Conservation (phyloP, 106 monocot species). For the Acorus gramineus region DNA sequence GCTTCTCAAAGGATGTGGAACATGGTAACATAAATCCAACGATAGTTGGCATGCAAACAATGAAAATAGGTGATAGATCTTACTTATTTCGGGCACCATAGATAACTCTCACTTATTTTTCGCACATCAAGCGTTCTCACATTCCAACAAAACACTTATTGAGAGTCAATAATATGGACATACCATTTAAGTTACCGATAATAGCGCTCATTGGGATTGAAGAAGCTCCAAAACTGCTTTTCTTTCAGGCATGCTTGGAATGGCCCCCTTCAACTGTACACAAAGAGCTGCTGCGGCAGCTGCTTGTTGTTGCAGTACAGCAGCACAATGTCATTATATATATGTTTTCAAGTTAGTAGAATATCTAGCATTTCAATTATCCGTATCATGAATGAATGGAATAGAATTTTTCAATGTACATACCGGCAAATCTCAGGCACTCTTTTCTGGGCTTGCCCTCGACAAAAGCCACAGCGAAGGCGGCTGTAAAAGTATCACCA, state of each 20-base stretch:
- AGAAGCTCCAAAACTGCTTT: constrained; percentile 64
- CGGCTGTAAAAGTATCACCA: constrained; percentile 90
- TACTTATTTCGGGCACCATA: too few relatives aligned
- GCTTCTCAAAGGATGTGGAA: too few relatives aligned
- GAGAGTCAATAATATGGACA: too few relatives aligned
- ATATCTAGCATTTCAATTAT: too few relatives aligned
- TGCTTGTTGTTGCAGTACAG: constrained; percentile 6
- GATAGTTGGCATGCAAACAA: too few relatives aligned
- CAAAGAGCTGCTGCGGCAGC: constrained; percentile 96
- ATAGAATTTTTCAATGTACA: neutral
- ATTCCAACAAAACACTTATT: too few relatives aligned
- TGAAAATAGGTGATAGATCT: too few relatives aligned
- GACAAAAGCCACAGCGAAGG: constrained; percentile 87
- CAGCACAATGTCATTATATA: constrained; percentile 1
- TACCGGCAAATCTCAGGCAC: constrained; percentile 90
- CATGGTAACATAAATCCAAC: too few relatives aligned
- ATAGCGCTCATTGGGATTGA: constrained; percentile 8
- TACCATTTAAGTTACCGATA: too few relatives aligned
- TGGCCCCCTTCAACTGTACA: constrained; percentile 83
- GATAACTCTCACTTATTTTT: too few relatives aligned
- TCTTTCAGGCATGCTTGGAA: constrained; percentile 85
- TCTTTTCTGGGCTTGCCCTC: constrained; percentile 59
- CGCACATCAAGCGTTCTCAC: too few relatives aligned
- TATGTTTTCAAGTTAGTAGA: neutral
- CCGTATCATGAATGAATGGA: too few relatives aligned